Conservation (phyloP, 345 rosid genomes). For the Acer yangbiense region DNA sequence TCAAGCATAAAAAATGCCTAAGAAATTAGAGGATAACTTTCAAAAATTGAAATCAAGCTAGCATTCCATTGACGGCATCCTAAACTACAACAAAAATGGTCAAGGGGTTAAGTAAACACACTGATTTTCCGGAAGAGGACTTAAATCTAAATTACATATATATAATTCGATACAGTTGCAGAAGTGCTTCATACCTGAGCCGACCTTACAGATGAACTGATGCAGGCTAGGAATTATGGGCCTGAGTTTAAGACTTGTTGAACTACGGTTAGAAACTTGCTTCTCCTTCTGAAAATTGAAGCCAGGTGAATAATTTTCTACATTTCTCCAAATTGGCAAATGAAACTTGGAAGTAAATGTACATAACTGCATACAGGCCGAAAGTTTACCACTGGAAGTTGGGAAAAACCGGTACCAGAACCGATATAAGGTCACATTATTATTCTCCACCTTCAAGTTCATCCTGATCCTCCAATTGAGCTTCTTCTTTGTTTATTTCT, state of each 20-base stretch:
- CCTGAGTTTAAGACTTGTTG: conserved; percentile 5
- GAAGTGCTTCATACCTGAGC: conserved; percentile 21
- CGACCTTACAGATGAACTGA: not conserved
- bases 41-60: not conserved
- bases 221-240: not conserved
- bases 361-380: conserved; percentile 10
- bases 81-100: conserved; percentile 35
- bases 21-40: not conserved
- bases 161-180: not conserved
- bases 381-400: not conserved
- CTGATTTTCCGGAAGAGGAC: not conserved
- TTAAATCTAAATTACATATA: conserved; percentile 7
- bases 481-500: conserved; percentile 77
- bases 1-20: conserved; percentile 10
- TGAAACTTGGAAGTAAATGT: conserved; percentile 9
- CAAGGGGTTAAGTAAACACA: conserved; percentile 5
- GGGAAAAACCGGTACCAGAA: not conserved
- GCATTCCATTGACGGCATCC: conserved; percentile 9
- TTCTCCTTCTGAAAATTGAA: conserved; percentile 11
- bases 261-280: conserved; percentile 9
- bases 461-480: conserved; percentile 86
- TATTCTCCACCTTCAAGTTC: conserved; percentile 77
- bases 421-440: conserved; percentile 7
- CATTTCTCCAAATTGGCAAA: conserved; percentile 7
- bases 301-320: conserved; percentile 1